Evolutionary conservation across 495 filamentous ascomycete species (phyloP).

Genomic region (Aspergillus panamensis): DNA sequence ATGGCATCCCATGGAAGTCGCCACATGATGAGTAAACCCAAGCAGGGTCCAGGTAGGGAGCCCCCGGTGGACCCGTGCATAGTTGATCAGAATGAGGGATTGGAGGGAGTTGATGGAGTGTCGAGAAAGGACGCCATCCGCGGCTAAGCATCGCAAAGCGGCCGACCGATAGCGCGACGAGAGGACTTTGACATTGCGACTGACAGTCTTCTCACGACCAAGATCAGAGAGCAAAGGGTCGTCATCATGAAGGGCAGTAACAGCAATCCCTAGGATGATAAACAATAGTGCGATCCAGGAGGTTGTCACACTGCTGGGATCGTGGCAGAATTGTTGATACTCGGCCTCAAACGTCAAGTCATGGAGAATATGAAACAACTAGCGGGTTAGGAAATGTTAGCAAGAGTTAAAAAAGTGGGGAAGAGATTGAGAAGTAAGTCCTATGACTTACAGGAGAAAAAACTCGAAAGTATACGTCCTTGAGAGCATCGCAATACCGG

Average conservation of each 20-base stretch:
- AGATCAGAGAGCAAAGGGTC: conserved; percentile 42
- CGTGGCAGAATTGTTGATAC: conserved; percentile 43
- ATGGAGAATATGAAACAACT: conserved; percentile 46
- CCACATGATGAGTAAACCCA: conserved; percentile 46
- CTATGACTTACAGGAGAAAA: conserved; percentile 36
- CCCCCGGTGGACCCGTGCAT: conserved; percentile 41
- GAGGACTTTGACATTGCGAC: conserved; percentile 40
- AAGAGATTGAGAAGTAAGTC: neutral
- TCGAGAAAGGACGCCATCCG: conserved; percentile 41
- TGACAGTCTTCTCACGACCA: conserved; percentile 38
- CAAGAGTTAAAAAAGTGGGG: neutral
- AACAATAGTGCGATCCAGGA: conserved; percentile 48
- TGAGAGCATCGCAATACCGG: conserved; percentile 38
- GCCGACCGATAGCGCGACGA: conserved; percentile 44
- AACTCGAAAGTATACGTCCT: conserved; percentile 40
- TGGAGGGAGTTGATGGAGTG: conserved; percentile 48
- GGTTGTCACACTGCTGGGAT: conserved; percentile 37
- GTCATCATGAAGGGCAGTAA: conserved; percentile 45
- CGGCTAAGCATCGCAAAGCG: conserved; percentile 42
- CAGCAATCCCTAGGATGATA: conserved; percentile 40
- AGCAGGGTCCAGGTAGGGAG: conserved; percentile 41
- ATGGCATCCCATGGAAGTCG: conserved; percentile 48
- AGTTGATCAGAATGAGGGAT: conserved; percentile 43
- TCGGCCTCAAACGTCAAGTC: conserved; percentile 48
- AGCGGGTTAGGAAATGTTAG: neutral